Conservation (phyloP, 805 yeast species). For the Candida silvatica region DNA sequence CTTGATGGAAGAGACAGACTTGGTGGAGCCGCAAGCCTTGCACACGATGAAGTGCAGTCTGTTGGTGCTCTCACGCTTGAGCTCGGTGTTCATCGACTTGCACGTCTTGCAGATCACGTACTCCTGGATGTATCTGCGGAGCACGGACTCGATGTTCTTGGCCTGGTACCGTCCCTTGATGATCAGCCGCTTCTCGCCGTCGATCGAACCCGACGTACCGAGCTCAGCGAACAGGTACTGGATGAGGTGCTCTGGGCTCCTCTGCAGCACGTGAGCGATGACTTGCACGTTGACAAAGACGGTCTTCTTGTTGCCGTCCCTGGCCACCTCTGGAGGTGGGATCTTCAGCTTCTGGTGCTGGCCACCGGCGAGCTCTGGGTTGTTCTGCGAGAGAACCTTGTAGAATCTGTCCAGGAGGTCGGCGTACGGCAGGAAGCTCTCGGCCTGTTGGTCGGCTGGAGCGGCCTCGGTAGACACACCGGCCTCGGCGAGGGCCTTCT, state of each 20-base stretch:
- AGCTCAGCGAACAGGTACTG: constrained; percentile 95
- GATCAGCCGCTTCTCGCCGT: constrained; percentile 93
- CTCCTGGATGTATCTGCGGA: constrained; percentile 93
- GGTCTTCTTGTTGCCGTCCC: constrained; percentile 97
- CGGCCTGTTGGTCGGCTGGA: constrained; percentile 26
- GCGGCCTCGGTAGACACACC: constrained; percentile 44
- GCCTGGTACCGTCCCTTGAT: constrained; percentile 98
- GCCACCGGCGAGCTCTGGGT: constrained; percentile 98
- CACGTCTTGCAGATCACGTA: constrained; percentile 99
- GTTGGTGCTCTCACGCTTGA: constrained; percentile 91
- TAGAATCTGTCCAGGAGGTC: constrained; percentile 79
- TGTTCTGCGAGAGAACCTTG: constrained; percentile 76
- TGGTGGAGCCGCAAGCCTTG: constrained; percentile 95
- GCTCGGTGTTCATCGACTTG: constrained; percentile 93
- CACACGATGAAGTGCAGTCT: constrained; percentile 97
- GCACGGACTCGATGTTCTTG: constrained; percentile 91
- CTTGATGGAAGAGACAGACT: constrained; percentile 95
- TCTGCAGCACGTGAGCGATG: constrained; percentile 86
- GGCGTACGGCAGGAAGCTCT: constrained; percentile 61
- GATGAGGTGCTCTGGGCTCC: constrained; percentile 95
- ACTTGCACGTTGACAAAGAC: constrained; percentile 94
- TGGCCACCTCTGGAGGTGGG: constrained; percentile 94
- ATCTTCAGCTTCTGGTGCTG: constrained; percentile 89
- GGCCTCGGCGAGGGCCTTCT: constrained; percentile 81
- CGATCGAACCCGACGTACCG: constrained; percentile 99